These are phyloP conservation scores for Boletus rubescentipes DNA, from an alignment of 768 basidiomycete species.

Conservation along the genomic window DNA sequence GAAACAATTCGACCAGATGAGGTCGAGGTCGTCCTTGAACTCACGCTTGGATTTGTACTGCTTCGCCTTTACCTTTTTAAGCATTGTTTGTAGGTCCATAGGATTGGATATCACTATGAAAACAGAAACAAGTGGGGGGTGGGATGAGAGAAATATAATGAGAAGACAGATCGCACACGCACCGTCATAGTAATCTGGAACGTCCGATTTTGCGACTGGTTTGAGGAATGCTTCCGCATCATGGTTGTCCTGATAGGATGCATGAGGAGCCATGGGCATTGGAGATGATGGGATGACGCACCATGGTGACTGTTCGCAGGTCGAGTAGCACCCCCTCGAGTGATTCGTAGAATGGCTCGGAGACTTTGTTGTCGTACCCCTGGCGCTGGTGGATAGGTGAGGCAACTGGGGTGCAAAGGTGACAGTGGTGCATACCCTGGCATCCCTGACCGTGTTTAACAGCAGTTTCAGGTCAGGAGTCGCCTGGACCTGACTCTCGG, in stretches of 20 bases:
- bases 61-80: conserved; percentile 89
- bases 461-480: conserved; percentile 76
- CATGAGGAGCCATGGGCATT: conserved; percentile 30
- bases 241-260: conserved; percentile 64
- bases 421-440: conserved; percentile 61
- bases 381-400: conserved; percentile 40
- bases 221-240: conserved; percentile 93
- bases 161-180: conserved; percentile 27
- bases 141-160: conserved; percentile 2
- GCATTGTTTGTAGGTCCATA: conserved; percentile 94
- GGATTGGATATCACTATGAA: conserved; percentile 82
- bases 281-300: conserved; percentile 32
- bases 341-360: conserved; percentile 92
- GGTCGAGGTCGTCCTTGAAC: conserved; percentile 90
- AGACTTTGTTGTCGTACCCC: conserved; percentile 63
- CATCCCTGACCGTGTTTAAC: conserved; percentile 82
- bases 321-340: conserved; percentile 87
- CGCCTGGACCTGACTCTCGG: conserved; percentile 69
- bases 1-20: conserved; percentile 96
- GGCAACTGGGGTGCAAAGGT: conserved; percentile 4
- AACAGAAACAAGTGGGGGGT: neutral
- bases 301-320: conserved; percentile 74
- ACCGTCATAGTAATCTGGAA: conserved; percentile 94
- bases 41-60: conserved; percentile 92
- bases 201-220: conserved; percentile 87